phyloP scores from a whole-genome alignment of 352 stramenopile species.

The Globisporangium rhizosaccharum region DNA sequence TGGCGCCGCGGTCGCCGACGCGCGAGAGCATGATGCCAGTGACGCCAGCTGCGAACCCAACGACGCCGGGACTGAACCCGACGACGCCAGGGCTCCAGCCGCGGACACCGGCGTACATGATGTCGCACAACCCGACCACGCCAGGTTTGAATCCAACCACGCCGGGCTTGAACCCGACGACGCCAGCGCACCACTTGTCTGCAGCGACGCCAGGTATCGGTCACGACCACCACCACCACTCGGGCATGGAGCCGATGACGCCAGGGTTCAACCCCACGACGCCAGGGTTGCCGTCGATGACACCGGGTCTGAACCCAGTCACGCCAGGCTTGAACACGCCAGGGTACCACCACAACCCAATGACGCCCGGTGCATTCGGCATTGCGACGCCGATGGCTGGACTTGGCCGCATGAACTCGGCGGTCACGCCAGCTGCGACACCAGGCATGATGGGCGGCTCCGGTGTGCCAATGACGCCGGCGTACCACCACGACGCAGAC shows the following conservation, averaged over 20 bases:
- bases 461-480: conserved; percentile 73
- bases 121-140: conserved; percentile 73
- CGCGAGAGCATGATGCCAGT: conserved; percentile 60
- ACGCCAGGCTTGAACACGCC: conserved; percentile 79
- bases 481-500: conserved; percentile 48
- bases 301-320: conserved; percentile 72
- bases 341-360: conserved; percentile 83
- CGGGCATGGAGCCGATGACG: conserved; percentile 84
- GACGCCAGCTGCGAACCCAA: conserved; percentile 64
- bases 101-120: conserved; percentile 71
- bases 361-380: conserved; percentile 77
- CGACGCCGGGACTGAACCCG: conserved; percentile 74
- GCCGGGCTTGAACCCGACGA: conserved; percentile 69
- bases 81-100: conserved; percentile 78
- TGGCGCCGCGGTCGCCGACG: conserved; percentile 61
- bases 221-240: conserved; percentile 42
- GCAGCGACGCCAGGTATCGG: conserved; percentile 66
- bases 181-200: conserved; percentile 62
- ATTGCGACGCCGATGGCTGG: conserved; percentile 55
- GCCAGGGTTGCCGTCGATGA: conserved; percentile 73
- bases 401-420: conserved; percentile 65
- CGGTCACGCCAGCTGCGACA: conserved; percentile 58
- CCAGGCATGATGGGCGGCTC: conserved; percentile 63
- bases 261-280: conserved; percentile 85
- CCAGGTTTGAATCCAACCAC: conserved; percentile 79